Base-by-base conservation (phyloP, 768 basidiomycete genomes). In the Artomyces pyxidatus region DNA sequence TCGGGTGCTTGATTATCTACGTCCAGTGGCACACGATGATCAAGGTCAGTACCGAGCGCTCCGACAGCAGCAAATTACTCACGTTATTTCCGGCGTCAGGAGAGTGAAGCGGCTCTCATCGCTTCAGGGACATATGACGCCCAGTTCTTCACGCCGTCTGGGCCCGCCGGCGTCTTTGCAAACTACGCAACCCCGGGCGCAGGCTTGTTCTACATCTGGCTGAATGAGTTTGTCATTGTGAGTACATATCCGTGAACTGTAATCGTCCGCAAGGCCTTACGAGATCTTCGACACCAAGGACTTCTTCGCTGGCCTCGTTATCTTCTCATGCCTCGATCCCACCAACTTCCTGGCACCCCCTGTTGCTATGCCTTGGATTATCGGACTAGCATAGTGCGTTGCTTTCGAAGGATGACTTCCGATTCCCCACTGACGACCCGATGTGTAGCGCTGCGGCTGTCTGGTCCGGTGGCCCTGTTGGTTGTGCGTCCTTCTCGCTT, bases 201-300 rank as follows among this genome's bases (percentile, higher is more conserved):
- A 25, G 63, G 67, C 49, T 54, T 70, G 9, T 44, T 52, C 41
- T 59, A 62, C 39, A 63, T 58, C 17, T 60, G 71, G 45, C 54
- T 70, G 16, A 70, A 70, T 53, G 68, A 70, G 44, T 70, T 70
- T 47, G 44, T 66, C 45, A 61, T 56, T n/a, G 68, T 71, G 42
- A 49, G 58, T 52, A 4, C 14, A 21, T 4, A 25, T 30, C n/a
- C n/a, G n/a, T n/a, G n/a, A n/a, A n/a, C 37, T 32, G 4, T 27
- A 10, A 17, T 28, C 32, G 21, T 17, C 14, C 7, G 9, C 12
- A 22, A 44, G 21, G 11, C 1, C 29, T 39, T 9, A 16, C 30
- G 10, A 7, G 11, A 10, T 11, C 11, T 40, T 16, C 2, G 43
- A 29, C 17, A 49, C 6, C 12, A 25, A 53, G 51, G 51, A 55